Evolutionary conservation across 352 stramenopile genomes (phyloP).

Genomic region (Pythium myriotylum): DNA sequence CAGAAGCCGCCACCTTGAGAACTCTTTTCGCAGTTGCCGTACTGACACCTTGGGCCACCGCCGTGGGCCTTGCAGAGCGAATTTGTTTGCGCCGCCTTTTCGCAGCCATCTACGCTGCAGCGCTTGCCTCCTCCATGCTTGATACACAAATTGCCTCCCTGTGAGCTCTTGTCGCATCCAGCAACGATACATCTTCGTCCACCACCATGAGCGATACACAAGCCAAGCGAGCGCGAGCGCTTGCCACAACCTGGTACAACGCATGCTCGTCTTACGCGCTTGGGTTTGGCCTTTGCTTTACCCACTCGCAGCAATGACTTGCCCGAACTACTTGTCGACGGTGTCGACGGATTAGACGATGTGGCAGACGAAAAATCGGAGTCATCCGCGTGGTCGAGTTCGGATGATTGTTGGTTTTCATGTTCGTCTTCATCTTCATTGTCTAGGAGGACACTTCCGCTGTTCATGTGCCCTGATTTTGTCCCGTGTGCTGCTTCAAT

Average conservation of each 20-base stretch:
- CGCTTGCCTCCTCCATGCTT: slow-evolving; percentile 85
- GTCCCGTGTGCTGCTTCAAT: slow-evolving; percentile 5
- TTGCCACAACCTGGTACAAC: slow-evolving; percentile 80
- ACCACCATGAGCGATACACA: slow-evolving; percentile 86
- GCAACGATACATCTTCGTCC: slow-evolving; percentile 80
- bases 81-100: slow-evolving; percentile 81
- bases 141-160: slow-evolving; percentile 82
- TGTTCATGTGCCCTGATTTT: neutral
- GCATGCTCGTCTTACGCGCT: slow-evolving; percentile 54
- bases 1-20: slow-evolving; percentile 85
- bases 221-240: slow-evolving; percentile 80
- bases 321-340: slow-evolving; percentile 20
- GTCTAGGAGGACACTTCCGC: slow-evolving; percentile 7
- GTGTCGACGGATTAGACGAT: slow-evolving; percentile 22
- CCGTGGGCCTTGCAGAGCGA: slow-evolving; percentile 87
- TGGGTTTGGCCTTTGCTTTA: slow-evolving; percentile 15
- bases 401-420: slow-evolving; percentile 15
- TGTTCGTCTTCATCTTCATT: slow-evolving; percentile 12
- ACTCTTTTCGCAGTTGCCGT: slow-evolving; percentile 78
- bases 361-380: slow-evolving; percentile 15
- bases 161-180: slow-evolving; percentile 77
- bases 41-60: slow-evolving; percentile 74
- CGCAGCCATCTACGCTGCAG: slow-evolving; percentile 76
- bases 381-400: slow-evolving; percentile 13
- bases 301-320: neutral